Conservation (phyloP, 352 stramenopile species). For the Pythium brassicae region DNA sequence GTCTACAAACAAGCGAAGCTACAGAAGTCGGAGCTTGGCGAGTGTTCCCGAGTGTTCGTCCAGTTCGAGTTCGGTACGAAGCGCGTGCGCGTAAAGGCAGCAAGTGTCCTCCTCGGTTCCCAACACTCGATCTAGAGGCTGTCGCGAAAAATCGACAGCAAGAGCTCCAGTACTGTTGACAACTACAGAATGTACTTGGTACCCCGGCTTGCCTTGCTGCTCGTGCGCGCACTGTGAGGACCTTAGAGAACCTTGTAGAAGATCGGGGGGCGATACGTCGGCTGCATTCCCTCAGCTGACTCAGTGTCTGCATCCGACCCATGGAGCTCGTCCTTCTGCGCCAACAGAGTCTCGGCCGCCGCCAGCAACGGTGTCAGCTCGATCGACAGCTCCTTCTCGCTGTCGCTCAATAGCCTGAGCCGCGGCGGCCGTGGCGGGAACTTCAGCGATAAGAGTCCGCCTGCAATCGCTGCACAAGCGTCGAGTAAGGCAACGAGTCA, state of each 20-base stretch:
- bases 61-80: too few species aligned
- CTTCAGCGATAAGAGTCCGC: conserved; percentile 6
- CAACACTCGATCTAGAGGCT: too few species aligned
- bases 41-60: too few species aligned
- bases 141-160: too few species aligned
- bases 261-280: conserved; percentile 9
- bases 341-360: conserved; percentile 6
- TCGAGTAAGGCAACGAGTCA: not conserved
- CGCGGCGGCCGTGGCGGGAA: not conserved
- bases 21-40: too few species aligned
- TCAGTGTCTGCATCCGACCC: not conserved
- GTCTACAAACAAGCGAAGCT: too few species aligned
- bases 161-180: too few species aligned
- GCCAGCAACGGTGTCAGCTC: not conserved
- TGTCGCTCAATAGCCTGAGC: not conserved
- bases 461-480: conserved; percentile 1
- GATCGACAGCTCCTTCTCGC: not conserved
- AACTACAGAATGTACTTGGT: too few species aligned
- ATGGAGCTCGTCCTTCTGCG: not conserved
- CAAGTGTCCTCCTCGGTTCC: too few species aligned
- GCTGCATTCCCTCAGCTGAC: not conserved
- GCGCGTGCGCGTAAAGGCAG: too few species aligned
- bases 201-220: too few species aligned
- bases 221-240: too few species aligned
- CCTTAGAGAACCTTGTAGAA: conserved; percentile 10